These are phyloP conservation scores for Quercus parvula DNA, from an alignment of 306 rosid genomes.

Conservation along the genomic window DNA sequence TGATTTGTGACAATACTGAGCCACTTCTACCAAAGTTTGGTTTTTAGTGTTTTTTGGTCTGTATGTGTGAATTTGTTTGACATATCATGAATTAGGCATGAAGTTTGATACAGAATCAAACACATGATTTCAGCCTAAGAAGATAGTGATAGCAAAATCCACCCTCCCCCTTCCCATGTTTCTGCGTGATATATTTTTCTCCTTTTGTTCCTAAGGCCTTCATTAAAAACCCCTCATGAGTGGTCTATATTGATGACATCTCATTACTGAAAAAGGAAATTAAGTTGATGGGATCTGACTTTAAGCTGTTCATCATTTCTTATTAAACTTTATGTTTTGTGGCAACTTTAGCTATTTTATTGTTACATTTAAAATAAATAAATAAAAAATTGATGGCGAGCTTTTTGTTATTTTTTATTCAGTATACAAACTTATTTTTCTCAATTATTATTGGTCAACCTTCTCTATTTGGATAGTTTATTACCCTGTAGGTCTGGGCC, in stretches of 20 bases:
- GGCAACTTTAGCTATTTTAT: neutral
- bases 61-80: neutral
- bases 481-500: neutral
- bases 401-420: neutral
- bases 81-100: neutral
- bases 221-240: neutral
- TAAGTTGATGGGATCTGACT: neutral
- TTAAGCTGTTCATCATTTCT: neutral
- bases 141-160: neutral
- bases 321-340: neutral
- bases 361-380: neutral
- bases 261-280: neutral
- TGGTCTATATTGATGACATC: neutral
- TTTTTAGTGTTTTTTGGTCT: neutral
- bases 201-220: neutral
- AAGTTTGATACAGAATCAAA: neutral
- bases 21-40: neutral
- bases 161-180: neutral
- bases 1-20: neutral
- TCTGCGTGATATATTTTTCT: neutral
- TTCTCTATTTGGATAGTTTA: neutral
- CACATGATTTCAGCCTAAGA: neutral
- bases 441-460: neutral
- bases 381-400: no score
- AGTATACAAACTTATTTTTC: neutral